These are phyloP conservation scores for Lepidium aucheri DNA, from an alignment of 345 rosid genomes.

Conservation along the genomic window DNA sequence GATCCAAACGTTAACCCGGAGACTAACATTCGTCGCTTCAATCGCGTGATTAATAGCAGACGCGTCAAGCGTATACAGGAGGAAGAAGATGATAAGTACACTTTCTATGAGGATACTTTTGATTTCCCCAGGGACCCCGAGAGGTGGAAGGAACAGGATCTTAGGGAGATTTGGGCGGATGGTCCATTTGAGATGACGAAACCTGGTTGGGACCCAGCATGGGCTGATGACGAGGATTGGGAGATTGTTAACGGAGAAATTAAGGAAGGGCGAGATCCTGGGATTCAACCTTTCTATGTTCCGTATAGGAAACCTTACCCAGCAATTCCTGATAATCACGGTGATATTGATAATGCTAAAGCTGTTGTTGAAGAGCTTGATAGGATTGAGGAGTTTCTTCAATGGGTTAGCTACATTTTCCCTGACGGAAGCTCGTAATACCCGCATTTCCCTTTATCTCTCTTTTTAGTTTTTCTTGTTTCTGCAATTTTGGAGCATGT, in stretches of 20 bases:
- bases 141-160: constrained; percentile 75
- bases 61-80: constrained; percentile 33
- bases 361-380: constrained; percentile 80
- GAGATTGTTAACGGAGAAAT: constrained; percentile 46
- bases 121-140: constrained; percentile 74
- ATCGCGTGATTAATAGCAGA: constrained; percentile 33
- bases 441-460: not conserved
- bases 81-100: constrained; percentile 36
- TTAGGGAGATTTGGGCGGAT: constrained; percentile 79
- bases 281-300: constrained; percentile 73
- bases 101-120: constrained; percentile 36
- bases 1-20: constrained; percentile 38
- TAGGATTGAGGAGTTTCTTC: constrained; percentile 85
- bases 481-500: not conserved
- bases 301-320: constrained; percentile 86
- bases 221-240: constrained; percentile 78
- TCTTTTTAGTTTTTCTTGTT: not conserved
- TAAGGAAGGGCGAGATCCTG: constrained; percentile 53
- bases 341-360: constrained; percentile 53
- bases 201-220: constrained; percentile 93
- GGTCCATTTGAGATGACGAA: constrained; percentile 47
- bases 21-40: constrained; percentile 41
- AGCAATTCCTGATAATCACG: constrained; percentile 54
- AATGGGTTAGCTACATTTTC: constrained; percentile 94
- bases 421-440: constrained; percentile 79